Percentiles rank a stretch among this genome's conserved stretches.
phyloP scores from a whole-genome alignment of 805 yeast genomes.

The Suhomyces sp. region DNA sequence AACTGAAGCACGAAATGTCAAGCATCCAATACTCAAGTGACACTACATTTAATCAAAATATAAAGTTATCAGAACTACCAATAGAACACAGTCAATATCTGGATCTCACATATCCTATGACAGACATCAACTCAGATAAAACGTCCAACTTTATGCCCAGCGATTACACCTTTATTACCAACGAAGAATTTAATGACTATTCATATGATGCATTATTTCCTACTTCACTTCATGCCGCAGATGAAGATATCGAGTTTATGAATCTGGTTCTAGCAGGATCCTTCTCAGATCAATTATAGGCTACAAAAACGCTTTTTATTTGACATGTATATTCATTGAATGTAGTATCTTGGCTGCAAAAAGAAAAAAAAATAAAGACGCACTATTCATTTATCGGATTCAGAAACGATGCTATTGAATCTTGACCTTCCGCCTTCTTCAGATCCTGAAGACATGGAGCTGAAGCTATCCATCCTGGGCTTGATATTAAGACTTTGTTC shows the following conservation, averaged over 20 bases:
- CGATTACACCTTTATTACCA: background rate
- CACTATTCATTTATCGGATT: slow-evolving; percentile 4
- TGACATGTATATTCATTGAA: background rate
- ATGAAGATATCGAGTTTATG: slow-evolving; percentile 1
- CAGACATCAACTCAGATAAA: background rate
- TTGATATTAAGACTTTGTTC: background rate
- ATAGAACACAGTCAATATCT: background rate
- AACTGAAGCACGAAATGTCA: background rate
- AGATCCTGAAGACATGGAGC: slow-evolving; percentile 11
- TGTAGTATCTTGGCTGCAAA: background rate
- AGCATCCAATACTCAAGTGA: background rate
- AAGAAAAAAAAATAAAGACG: background rate
- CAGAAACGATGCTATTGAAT: slow-evolving; percentile 16
- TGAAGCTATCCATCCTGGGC: slow-evolving; percentile 14
- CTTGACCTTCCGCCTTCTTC: slow-evolving; percentile 16
- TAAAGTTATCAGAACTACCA: background rate
- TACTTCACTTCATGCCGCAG: background rate
- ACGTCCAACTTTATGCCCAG: background rate
- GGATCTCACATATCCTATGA: background rate
- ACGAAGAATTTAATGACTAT: background rate
- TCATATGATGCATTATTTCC: background rate
- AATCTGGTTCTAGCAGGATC: background rate
- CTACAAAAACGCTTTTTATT: background rate
- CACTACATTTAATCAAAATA: background rate
- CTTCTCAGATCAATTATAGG: background rate